Conservation (phyloP, 164 flowering plant genomes). For the Buxus sempervirens region DNA sequence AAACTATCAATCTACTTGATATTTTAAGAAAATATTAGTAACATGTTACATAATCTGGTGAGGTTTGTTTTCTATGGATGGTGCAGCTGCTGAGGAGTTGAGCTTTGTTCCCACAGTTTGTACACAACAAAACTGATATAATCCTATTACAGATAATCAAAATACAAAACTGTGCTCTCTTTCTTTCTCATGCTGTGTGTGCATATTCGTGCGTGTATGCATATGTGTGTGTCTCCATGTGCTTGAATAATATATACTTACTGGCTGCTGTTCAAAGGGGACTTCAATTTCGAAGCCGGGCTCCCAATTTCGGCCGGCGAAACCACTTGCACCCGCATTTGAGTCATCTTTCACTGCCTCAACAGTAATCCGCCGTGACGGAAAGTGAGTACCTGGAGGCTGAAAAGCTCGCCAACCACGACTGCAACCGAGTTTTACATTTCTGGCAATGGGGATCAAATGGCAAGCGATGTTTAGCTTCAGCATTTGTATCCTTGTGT, state of each 20-base stretch:
- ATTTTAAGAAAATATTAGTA: not conserved
- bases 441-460: conserved; percentile 28
- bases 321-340: conserved; percentile 52
- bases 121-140: no score
- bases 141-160: no score
- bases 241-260: conserved; percentile 30
- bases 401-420: conserved; percentile 27
- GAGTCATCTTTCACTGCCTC: conserved; percentile 64
- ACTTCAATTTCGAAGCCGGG: conserved; percentile 90
- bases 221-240: no score
- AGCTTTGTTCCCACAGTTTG: no score
- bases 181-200: no score
- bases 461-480: conserved; percentile 46
- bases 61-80: no score
- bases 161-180: no score
- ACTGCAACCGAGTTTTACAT: conserved; percentile 19
- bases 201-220: no score
- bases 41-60: no score
- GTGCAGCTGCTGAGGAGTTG: no score
- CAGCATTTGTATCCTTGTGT: conserved; percentile 45
- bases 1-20: not conserved
- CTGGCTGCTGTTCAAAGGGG: conserved; percentile 94
- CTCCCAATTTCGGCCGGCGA: conserved; percentile 69
- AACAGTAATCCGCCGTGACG: conserved; percentile 15
- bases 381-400: conserved; percentile 8